Base-by-base conservation (phyloP, 225 moss, liverwort and hornwort species). In the Takakia lepidozioides region DNA sequence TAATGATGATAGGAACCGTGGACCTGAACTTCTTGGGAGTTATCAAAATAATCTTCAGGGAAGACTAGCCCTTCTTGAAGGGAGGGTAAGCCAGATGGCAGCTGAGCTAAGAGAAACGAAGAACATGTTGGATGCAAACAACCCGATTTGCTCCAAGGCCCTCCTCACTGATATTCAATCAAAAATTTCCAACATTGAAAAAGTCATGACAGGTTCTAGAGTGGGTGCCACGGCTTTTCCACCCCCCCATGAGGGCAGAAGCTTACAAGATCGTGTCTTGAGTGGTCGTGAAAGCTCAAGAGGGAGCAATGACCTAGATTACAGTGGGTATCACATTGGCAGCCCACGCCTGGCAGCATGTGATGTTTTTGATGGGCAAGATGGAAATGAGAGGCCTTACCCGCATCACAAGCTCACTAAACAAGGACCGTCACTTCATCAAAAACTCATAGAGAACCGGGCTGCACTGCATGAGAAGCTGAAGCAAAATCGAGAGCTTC, bases 21-120 rank as follows among this genome's bases (percentile, higher is more conserved):
- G 62, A 29, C 43, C 61, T 14, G 57, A 62, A 29, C 41, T 60
- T 3, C n/a, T 70, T 2, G 67, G 73, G 27, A 75, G 35, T 34
- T 82, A 76, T 8, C 84, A 91, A 34, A 84, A 73, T 52, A 68
- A 82, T 10, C 56, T 98, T 9, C 90, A 90, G 10, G 84, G 90
- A 28, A 76, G 95, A 18, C 59, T 98, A 13, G 79, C 90, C 14
- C 44, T 83, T 47, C 51, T 98, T 35, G 95, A 98, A 66, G 95
- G 84, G 28, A 80, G 82, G 45, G 95, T 98, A 10, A 85, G 82
- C 37, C 82, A 83, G 71, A 98, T 98, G 72, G 95, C 95, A 3
- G 75, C 87, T 8, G 95, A 98, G 71, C 87, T 98, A 4, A 82
- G 86, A 27, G 87, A 87, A 34, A 87, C 95, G 1, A 98, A 90